Evolutionary conservation across 169 alveolate species (phyloP), one percentile per base, ranked within the genome.

Genomic region (Cryptosporidium felis): DNA sequence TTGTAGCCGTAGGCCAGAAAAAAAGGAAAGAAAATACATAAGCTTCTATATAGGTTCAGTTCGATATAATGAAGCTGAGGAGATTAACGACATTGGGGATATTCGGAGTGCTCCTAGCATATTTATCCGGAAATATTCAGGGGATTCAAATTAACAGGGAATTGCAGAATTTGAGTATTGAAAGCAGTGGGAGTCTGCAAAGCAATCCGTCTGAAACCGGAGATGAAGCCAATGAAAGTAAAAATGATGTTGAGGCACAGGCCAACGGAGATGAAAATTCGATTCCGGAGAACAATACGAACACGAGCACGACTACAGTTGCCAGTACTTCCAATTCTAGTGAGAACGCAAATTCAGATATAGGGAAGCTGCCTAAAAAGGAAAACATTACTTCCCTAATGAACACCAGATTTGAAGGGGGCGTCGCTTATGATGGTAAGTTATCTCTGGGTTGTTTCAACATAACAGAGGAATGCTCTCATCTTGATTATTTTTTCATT

Each of bases 111-210:
- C 6, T 36, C 23, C 21, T 38, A 21, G 10, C 23, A n/a, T 60
- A 36, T 60, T 60, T 60, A 0, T 0, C 18, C 6, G 53, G 40
- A 58, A 28, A 60, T 34, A 38, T 60, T 34, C 12, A 3, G 6
- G 18, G 56, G 1, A 36, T 65, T 30, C 81, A 65, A 16, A 45
- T 65, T 6, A 65, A 65, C 38, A 65, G 40, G 36, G 61, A 65
- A 2, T 28, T 65, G 16, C 81, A 65, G 21, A 65, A 65, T 65
- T 65, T 65, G 47, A 65, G 81, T 47, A 65, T 65, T 65, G 81
- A 65, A 12, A 65, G 81, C 32, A 32, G 30, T 16, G 81, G 81
- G 5, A 30, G 12, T 6, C 26, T 56, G n/a, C 26, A 30, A 56
- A 26, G 14, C 23, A 10, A 10, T 26, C 23, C 8, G 0, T 6